Evolutionary conservation across 2,329 filamentous ascomycete genomes (phyloP).

Genomic region (Apiospora aurea): DNA sequence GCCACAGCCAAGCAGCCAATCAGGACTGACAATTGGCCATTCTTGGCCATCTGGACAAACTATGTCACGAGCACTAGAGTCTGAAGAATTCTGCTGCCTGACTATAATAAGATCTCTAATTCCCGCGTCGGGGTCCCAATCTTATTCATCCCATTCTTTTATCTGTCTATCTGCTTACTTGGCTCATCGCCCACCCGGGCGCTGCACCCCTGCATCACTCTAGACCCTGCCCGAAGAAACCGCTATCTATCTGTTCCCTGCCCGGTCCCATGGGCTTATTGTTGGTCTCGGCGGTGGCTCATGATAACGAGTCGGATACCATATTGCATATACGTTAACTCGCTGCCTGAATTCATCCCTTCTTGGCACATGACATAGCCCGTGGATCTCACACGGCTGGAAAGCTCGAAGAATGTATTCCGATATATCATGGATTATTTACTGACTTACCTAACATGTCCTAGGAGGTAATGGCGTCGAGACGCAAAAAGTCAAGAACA

Average conservation of each 20-base stretch:
- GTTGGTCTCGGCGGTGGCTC: background rate
- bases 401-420: background rate
- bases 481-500: no score
- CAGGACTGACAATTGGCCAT: background rate
- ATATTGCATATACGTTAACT: background rate
- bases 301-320: background rate
- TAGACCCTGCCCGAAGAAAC: background rate
- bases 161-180: background rate
- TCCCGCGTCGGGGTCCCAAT: background rate
- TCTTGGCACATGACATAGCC: background rate
- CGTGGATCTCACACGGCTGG: background rate
- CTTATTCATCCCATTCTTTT: background rate
- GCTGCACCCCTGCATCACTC: background rate
- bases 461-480: no score
- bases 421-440: background rate
- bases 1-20: background rate
- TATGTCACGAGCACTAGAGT: background rate
- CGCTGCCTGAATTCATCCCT: background rate
- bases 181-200: background rate
- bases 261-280: background rate
- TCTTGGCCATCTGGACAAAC: background rate
- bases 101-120: constrained; percentile 7
- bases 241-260: background rate
- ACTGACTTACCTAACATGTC: no score
- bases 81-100: constrained; percentile 17